Conservation (phyloP, 345 rosid species). For the Theobroma cacao region DNA sequence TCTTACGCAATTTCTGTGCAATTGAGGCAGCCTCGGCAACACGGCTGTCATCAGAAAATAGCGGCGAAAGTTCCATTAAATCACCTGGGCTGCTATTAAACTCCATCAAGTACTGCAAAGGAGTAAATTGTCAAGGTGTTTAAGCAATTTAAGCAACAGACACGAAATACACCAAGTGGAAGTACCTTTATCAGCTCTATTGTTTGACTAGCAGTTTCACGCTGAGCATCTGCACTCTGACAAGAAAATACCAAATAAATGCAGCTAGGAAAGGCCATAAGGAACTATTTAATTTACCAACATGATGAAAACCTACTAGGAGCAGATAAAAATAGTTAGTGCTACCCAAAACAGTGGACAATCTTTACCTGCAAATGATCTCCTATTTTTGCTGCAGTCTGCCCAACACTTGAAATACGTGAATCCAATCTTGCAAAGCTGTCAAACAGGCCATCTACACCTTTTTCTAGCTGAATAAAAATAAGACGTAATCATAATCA, state of each 20-base stretch:
- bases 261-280: constrained; percentile 7
- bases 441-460: constrained; percentile 88
- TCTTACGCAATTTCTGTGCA: constrained; percentile 91
- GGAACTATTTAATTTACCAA: neutral
- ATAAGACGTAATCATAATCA: neutral
- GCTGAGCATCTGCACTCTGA: constrained; percentile 99
- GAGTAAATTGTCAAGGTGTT: constrained; percentile 17
- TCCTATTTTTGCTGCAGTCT: constrained; percentile 99
- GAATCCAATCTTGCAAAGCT: constrained; percentile 92
- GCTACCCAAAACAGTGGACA: neutral
- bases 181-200: constrained; percentile 95
- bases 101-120: constrained; percentile 90
- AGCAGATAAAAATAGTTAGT: neutral
- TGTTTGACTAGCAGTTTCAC: constrained; percentile 97
- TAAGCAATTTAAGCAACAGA: constrained; percentile 15
- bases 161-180: constrained; percentile 14
- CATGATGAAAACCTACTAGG: neutral
- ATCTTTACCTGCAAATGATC: constrained; percentile 91
- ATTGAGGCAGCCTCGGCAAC: constrained; percentile 97
- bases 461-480: constrained; percentile 71
- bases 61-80: constrained; percentile 92
- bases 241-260: constrained; percentile 20
- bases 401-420: constrained; percentile 97
- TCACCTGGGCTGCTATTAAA: constrained; percentile 97
- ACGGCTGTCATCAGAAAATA: constrained; percentile 96